Conservation (phyloP, 176 grass and related monocot species). For the Rhynchospora pubera region DNA sequence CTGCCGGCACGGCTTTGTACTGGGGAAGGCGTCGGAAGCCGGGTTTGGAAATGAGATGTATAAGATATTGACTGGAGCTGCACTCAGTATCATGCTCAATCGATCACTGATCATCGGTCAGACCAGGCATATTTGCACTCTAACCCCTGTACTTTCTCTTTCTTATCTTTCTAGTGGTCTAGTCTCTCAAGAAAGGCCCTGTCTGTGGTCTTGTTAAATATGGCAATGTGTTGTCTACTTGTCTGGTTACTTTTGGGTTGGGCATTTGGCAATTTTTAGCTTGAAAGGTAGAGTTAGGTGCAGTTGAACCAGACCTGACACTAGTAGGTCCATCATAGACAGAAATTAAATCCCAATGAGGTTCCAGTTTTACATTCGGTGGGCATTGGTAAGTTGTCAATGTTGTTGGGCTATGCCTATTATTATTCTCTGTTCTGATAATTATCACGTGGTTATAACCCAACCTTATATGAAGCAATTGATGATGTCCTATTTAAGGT, state of each 20-base stretch:
- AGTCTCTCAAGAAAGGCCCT: neutral
- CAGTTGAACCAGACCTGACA: neutral
- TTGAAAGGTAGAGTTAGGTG: neutral
- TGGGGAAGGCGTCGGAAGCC: conserved; percentile 91
- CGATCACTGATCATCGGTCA: conserved; percentile 92
- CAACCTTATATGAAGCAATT: neutral
- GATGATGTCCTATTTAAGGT: neutral
- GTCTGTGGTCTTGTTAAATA: neutral
- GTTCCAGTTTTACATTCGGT: neutral
- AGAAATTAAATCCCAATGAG: neutral
- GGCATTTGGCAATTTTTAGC: neutral
- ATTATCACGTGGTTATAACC: neutral
- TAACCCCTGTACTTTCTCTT: conserved; percentile 37
- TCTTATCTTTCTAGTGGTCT: conserved; percentile 1
- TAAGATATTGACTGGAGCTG: conserved; percentile 81
- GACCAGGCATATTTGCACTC: conserved; percentile 76
- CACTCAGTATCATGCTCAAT: conserved; percentile 88
- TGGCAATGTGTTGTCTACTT: neutral
- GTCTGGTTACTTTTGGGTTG: neutral
- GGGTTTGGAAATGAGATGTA: conserved; percentile 99
- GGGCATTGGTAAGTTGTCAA: neutral
- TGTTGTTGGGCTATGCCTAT: neutral
- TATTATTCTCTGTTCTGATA: neutral
- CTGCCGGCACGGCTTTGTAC: conserved; percentile 83
- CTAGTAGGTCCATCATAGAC: neutral